Evolutionary conservation across 2,329 filamentous ascomycete species (phyloP), one percentile per base, ranked within the genome.

Genomic region (Beauveria bassiana): DNA sequence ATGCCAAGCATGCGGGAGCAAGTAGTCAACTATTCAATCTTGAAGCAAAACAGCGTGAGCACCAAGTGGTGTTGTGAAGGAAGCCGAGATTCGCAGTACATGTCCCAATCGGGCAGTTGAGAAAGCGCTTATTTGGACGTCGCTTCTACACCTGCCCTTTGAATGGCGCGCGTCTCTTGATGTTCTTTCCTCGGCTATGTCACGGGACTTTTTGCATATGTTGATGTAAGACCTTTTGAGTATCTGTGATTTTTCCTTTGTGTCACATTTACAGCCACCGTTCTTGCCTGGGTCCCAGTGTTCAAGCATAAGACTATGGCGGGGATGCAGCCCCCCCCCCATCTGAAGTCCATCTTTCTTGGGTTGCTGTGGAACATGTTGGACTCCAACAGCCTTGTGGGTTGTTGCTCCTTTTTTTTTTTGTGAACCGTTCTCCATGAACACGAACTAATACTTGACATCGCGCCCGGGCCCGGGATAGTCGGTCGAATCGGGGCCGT

Each of bases 381-480:
- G 9, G 31, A 51, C 22, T 43, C 47, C 57, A 59, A 59, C 38
- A 59, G 57, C 57, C 57, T 59, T 59, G 57, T 59, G 57, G 57
- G 38, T 40, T 51, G 24, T n/a, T 42, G 43, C 18, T 56, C 53
- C 55, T 50, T 40, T 50, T 58, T 50, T 50, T 28, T 50, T 38
- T 38, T 59, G 46, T 50, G 34, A 50, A 46, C 45, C 46, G 16
- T 59, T 51, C 57, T 49, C 31, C 28, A 46, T 51, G 57, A 12
- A 12, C 31, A 34, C 31, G 31, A 52, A 34, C 47, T 50, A 34
- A 22, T 22, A 22, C 22, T 22, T 38, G 43, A 45, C 38, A 26
- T n/a, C 14, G 18, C 7, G n/a, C 28, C 46, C 26, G 34, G 8
- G 31, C 55, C 16, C 42, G 46, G 46, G 43, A 38, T 31, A 34